These are phyloP conservation scores for Trichoderma aggressivum DNA, from an alignment of 2,329 filamentous ascomycete genomes.

Conservation along the genomic window DNA sequence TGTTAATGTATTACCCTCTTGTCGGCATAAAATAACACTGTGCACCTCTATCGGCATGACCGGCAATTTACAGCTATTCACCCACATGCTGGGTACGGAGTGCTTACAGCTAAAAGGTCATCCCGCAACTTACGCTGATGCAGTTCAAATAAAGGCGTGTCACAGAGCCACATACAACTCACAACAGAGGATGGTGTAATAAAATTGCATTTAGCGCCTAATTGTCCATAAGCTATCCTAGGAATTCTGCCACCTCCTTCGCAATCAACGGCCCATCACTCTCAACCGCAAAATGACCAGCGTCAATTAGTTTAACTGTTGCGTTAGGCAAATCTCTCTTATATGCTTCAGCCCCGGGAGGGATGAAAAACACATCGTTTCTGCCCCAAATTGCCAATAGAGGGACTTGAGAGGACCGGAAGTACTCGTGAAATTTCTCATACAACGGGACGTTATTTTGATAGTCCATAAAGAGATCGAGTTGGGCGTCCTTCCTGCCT, in stretches of 20 bases:
- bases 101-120: background rate
- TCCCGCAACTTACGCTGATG: background rate
- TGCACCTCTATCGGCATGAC: background rate
- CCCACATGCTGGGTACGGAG: background rate
- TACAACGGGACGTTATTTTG: background rate
- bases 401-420: background rate
- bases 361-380: constrained; percentile 5
- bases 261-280: background rate
- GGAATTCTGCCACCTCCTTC: background rate
- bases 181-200: too few relatives aligned
- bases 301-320: background rate
- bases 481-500: constrained; percentile 4
- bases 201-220: background rate
- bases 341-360: background rate
- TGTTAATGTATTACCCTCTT: background rate
- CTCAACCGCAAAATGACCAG: constrained; percentile 6
- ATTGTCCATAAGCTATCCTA: background rate
- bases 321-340: background rate
- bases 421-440: constrained; percentile 10
- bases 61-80: background rate
- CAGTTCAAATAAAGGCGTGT: background rate
- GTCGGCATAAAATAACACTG: background rate
- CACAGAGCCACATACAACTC: background rate
- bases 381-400: background rate
- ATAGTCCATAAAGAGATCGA: constrained; percentile 12